phyloP scores from a whole-genome alignment of 2,329 filamentous ascomycete genomes.

The Hypoxylon sp. region DNA sequence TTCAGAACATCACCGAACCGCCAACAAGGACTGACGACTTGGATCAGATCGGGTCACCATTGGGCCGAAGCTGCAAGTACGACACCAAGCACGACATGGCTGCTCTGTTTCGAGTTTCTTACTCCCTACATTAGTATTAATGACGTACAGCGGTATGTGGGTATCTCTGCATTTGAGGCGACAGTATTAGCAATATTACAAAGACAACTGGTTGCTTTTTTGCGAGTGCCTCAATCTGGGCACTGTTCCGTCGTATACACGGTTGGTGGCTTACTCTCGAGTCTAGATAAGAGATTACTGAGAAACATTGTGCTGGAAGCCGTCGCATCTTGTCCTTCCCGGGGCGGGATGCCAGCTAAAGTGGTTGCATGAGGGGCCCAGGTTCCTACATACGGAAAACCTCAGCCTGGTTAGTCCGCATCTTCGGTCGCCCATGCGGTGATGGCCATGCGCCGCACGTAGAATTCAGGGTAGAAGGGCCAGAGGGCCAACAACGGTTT shows the following conservation, averaged over 20 bases:
- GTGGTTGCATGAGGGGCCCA: conserved; percentile 28
- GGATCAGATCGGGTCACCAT: conserved; percentile 29
- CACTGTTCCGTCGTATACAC: conserved; percentile 12
- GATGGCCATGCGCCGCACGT: conserved; percentile 16
- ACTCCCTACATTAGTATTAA: conserved; percentile 7
- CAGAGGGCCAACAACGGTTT: conserved; percentile 14
- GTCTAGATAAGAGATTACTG: conserved; percentile 10
- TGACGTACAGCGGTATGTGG: conserved; percentile 22
- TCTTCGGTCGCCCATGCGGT: conserved; percentile 9
- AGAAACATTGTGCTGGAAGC: conserved; percentile 22
- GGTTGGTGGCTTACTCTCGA: conserved; percentile 14
- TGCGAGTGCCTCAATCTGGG: conserved; percentile 1
- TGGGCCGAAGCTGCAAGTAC: conserved; percentile 17
- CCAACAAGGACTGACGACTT: conserved; percentile 18
- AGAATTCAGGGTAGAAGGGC: conserved; percentile 19
- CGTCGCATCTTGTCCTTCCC: conserved; percentile 10
- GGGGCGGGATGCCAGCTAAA: conserved; percentile 14
- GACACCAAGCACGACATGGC: conserved; percentile 23
- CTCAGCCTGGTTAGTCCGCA: conserved; percentile 20
- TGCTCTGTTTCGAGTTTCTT: conserved; percentile 22
- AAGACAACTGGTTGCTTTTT: conserved; percentile 6
- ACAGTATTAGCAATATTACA: not conserved
- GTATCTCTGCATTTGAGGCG: conserved; percentile 10
- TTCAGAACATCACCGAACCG: conserved; percentile 14
- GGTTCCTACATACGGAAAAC: conserved; percentile 10